Evolutionary conservation across 2,329 filamentous ascomycete species (phyloP), one percentile per base, ranked within the genome.

Genomic region (Colletotrichum destructivum): DNA sequence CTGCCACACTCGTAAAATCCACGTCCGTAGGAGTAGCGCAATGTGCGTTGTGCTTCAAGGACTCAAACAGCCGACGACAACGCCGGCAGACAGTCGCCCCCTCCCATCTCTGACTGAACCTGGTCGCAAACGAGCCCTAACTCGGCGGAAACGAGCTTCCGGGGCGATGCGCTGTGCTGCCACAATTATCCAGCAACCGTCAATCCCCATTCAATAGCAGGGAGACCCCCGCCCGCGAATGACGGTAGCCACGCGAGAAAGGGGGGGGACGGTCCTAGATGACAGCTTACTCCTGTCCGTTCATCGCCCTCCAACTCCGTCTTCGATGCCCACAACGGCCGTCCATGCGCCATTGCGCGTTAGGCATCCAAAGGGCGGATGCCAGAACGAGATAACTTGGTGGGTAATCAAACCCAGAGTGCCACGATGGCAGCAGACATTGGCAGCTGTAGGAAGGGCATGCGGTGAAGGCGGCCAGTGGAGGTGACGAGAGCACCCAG

Each of bases 401-500:
- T 60, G 52, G 26, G 67, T 60, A 40, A 40, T 38, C 15, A 54
- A 51, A 35, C 35, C 18, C 21, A 6, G 35, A 26, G 13, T 42
- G 21, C 21, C 47, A 31, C 23, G 11, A 23, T 47, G 18, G 21
- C 55, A 49, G 59, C 18, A 62, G 47, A 51, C 35, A 38, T 38
- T 49, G 18, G 51, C 11, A 65, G 51, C 11, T 62, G 46, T 21
- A 60, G 64, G 47, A 21, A 61, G 44, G 31, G 35, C 40, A 6
- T 21, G 59, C 38, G 18, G 52, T 40, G 59, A 31, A 38, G 16
- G 7, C 16, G 44, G 31, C 31, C 51, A 46, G 12, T 35, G 21
- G 35, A 38, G 42, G 21, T 38, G 42, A 64, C 13, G 52, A 64
- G 35, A 38, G 31, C 2, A 35, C 47, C 21, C 56, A 38, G 21